These are phyloP conservation scores for Ceratobasidium sp. DNA, from an alignment of 1,284 basidiomycete genomes.

Conservation along the genomic window DNA sequence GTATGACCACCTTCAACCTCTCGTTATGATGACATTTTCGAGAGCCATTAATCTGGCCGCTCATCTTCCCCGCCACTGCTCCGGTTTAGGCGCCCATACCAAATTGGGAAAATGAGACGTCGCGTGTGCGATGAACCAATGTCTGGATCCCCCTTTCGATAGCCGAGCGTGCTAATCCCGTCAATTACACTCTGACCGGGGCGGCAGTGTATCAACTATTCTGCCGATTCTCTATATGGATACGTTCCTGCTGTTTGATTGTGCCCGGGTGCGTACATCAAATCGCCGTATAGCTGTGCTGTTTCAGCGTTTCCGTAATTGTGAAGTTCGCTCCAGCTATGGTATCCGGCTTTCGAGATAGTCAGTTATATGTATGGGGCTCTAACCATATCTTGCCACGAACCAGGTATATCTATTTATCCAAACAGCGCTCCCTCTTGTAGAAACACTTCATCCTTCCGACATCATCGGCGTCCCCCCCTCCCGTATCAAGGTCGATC, in stretches of 20 bases:
- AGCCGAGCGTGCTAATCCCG: not conserved
- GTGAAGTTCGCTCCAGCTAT: slow-evolving; percentile 3
- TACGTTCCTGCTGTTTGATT: not conserved
- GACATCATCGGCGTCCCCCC: too few species aligned
- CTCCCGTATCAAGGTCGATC: too few species aligned
- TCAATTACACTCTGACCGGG: slow-evolving; percentile 1
- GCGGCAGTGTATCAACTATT: slow-evolving; percentile 30
- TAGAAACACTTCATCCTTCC: too few species aligned
- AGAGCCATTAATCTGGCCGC: too few species aligned
- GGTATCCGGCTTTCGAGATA: not conserved
- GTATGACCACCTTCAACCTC: too few species aligned
- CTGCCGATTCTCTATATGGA: not conserved
- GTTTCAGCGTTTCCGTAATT: not conserved
- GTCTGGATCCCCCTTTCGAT: not conserved
- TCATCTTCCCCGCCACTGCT: too few species aligned
- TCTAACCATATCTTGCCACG: slow-evolving; percentile 13
- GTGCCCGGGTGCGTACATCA: slow-evolving; percentile 20
- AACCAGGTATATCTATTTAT: slow-evolving; percentile 4
- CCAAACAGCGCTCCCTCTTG: too few species aligned
- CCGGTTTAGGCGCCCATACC: slow-evolving; percentile 31
- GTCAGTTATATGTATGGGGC: not conserved
- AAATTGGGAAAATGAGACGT: slow-evolving; percentile 4
- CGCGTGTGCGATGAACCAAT: slow-evolving; percentile 25
- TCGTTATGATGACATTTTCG: too few species aligned
- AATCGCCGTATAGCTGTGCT: slow-evolving; percentile 32